These are phyloP conservation scores for Phytopythium litorale DNA, from an alignment of 352 stramenopile genomes.

Conservation along the genomic window DNA sequence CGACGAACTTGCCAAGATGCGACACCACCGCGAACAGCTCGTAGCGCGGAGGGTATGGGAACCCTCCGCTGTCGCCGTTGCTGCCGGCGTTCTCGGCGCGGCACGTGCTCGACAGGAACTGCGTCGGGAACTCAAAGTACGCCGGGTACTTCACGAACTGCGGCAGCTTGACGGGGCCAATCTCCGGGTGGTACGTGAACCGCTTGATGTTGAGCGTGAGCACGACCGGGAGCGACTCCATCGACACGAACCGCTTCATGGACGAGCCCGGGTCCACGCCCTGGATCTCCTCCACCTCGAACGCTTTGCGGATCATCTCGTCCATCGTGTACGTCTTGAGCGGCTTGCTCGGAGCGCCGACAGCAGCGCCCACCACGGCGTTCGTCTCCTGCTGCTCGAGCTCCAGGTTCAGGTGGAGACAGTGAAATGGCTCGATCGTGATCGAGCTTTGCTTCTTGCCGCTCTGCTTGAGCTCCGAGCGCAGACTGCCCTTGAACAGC, in stretches of 20 bases:
- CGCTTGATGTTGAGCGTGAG: slow-evolving; percentile 82
- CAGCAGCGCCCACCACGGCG: background rate
- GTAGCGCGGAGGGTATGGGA: slow-evolving; percentile 53
- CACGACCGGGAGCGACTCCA: slow-evolving; percentile 75
- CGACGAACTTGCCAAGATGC: slow-evolving; percentile 75
- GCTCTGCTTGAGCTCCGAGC: slow-evolving; percentile 69
- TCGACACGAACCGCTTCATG: slow-evolving; percentile 71
- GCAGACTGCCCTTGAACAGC: slow-evolving; percentile 79
- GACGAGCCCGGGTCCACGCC: slow-evolving; percentile 36
- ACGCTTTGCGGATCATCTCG: slow-evolving; percentile 74
- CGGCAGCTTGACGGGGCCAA: slow-evolving; percentile 75
- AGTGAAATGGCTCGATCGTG: slow-evolving; percentile 86
- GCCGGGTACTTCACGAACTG: slow-evolving; percentile 81
- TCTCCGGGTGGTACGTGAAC: slow-evolving; percentile 80
- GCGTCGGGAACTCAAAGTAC: slow-evolving; percentile 63
- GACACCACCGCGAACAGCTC: slow-evolving; percentile 84
- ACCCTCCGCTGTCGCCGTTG: slow-evolving; percentile 10
- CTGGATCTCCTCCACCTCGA: slow-evolving; percentile 74
- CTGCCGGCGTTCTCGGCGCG: slow-evolving; percentile 39
- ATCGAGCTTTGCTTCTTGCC: slow-evolving; percentile 77
- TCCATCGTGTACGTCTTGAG: slow-evolving; percentile 47
- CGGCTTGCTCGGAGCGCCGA: slow-evolving; percentile 16
- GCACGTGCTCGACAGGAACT: slow-evolving; percentile 63
- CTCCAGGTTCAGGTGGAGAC: slow-evolving; percentile 76
- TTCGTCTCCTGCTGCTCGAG: slow-evolving; percentile 31